phyloP scores from a whole-genome alignment of 305 asterid genomes.

The Andrographis paniculata region DNA sequence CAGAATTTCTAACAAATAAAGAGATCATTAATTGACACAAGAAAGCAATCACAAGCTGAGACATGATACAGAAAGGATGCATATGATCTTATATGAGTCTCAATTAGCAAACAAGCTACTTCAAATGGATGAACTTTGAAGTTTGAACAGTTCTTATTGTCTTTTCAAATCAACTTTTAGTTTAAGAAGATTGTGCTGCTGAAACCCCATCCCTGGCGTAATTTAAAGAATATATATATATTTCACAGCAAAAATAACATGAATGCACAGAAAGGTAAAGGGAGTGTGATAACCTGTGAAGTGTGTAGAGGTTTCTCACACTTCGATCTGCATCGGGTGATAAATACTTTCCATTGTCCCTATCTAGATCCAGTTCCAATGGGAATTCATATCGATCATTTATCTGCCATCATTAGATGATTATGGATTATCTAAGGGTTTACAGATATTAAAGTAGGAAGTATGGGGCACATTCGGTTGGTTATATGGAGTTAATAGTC shows the following conservation, averaged over 20 bases:
- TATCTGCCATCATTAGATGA: conserved; percentile 46
- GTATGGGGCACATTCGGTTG: background rate
- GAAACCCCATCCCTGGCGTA: background rate
- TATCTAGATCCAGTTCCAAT: conserved; percentile 92
- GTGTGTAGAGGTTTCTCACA: conserved; percentile 84
- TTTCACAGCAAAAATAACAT: conserved; percentile 8
- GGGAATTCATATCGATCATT: conserved; percentile 98
- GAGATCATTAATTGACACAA: background rate
- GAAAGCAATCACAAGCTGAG: conserved; percentile 9
- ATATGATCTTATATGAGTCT: no score
- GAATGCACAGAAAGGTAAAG: conserved; percentile 8
- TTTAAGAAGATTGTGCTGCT: conserved; percentile 1
- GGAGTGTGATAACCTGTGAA: conserved; percentile 62
- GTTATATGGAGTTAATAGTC: no score
- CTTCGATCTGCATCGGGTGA: conserved; percentile 94
- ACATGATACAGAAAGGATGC: no score
- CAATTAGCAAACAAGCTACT: background rate
- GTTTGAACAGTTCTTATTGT: conserved; percentile 7
- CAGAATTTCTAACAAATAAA: background rate
- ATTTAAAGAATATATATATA: background rate
- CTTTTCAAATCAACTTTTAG: conserved; percentile 8
- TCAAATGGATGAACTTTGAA: conserved; percentile 5
- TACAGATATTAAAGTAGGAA: conserved; percentile 1
- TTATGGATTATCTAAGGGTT: background rate
- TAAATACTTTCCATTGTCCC: conserved; percentile 86